Percentiles rank a stretch among this genome's conserved stretches.
phyloP scores from a whole-genome alignment of 2,329 filamentous ascomycete genomes.

The Aspergillus sp. region DNA sequence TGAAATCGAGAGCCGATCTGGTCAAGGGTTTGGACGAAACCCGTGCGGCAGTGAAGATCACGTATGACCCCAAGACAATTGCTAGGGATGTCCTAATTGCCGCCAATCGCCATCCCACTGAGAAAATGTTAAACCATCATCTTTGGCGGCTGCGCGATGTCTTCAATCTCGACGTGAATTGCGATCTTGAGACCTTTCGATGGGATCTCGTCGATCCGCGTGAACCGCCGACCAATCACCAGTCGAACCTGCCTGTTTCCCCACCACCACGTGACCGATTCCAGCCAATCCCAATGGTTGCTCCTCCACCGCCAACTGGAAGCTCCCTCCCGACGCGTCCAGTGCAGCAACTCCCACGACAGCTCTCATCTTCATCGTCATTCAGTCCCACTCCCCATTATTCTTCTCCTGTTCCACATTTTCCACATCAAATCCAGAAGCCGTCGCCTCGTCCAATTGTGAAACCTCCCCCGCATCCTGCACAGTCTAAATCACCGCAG shows the following conservation, averaged over 20 bases:
- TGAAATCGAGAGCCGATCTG: slow-evolving; percentile 30
- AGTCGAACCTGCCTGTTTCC: slow-evolving; percentile 11
- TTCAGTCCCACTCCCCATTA: too few species aligned
- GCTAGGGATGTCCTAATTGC: slow-evolving; percentile 60
- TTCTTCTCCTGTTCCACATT: neutral
- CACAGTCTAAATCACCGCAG: neutral
- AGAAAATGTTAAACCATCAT: slow-evolving; percentile 56
- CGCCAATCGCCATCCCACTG: slow-evolving; percentile 57
- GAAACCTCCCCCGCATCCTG: neutral
- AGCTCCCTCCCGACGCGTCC: too few species aligned
- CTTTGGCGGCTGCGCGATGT: slow-evolving; percentile 44
- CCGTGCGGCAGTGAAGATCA: slow-evolving; percentile 40
- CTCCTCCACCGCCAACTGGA: neutral
- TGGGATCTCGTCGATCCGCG: slow-evolving; percentile 56
- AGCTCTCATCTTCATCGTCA: too few species aligned
- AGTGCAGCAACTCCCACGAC: too few species aligned
- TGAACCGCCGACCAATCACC: neutral
- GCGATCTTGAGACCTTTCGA: slow-evolving; percentile 54
- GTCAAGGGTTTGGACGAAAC: slow-evolving; percentile 40
- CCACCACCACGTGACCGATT: slow-evolving; percentile 7
- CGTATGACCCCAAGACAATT: slow-evolving; percentile 59
- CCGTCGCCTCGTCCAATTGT: neutral
- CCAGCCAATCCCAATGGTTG: neutral
- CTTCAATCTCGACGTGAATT: slow-evolving; percentile 40
- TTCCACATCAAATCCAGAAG: neutral